phyloP scores from a whole-genome alignment of 768 basidiomycete species.

The Amanita polypyramis region DNA sequence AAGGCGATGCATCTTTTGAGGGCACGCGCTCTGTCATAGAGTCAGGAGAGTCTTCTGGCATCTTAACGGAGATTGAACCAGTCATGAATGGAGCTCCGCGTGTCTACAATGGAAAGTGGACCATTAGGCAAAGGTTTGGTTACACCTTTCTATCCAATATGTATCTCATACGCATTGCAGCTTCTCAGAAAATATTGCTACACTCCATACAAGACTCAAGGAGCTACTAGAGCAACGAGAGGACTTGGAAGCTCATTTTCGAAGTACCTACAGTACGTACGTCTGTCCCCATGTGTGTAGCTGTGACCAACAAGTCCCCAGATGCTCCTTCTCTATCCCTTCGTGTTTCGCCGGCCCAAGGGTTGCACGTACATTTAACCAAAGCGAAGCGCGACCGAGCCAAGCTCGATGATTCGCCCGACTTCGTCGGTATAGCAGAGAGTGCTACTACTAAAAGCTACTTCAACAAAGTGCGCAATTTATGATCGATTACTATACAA shows the following conservation, averaged over 20 bases:
- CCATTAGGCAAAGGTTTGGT: slow-evolving; percentile 55
- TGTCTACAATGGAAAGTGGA: slow-evolving; percentile 34
- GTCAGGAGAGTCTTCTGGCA: slow-evolving; percentile 4
- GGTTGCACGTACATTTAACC: slow-evolving; percentile 66
- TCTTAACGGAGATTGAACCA: neutral
- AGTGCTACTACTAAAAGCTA: slow-evolving; percentile 58
- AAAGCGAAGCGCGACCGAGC: slow-evolving; percentile 52
- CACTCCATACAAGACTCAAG: slow-evolving; percentile 38
- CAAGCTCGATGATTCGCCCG: slow-evolving; percentile 32
- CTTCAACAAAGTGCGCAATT: slow-evolving; percentile 44
- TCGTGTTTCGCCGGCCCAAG: slow-evolving; percentile 55
- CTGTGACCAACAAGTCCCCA: slow-evolving; percentile 16
- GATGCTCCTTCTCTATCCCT: slow-evolving; percentile 67
- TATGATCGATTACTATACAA: neutral
- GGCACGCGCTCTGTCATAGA: neutral
- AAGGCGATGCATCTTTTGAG: slow-evolving; percentile 1
- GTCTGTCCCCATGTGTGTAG: neutral
- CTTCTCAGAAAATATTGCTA: slow-evolving; percentile 44
- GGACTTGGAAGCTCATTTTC: slow-evolving; percentile 44
- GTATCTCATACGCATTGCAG: slow-evolving; percentile 22
- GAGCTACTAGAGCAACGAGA: slow-evolving; percentile 35
- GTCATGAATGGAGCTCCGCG: slow-evolving; percentile 14
- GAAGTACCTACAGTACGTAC: slow-evolving; percentile 38
- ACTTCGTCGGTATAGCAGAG: slow-evolving; percentile 51
- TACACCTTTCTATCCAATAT: neutral